These are phyloP conservation scores for Acrasis kona DNA, from an alignment of 78 protist genomes.

Conservation along the genomic window DNA sequence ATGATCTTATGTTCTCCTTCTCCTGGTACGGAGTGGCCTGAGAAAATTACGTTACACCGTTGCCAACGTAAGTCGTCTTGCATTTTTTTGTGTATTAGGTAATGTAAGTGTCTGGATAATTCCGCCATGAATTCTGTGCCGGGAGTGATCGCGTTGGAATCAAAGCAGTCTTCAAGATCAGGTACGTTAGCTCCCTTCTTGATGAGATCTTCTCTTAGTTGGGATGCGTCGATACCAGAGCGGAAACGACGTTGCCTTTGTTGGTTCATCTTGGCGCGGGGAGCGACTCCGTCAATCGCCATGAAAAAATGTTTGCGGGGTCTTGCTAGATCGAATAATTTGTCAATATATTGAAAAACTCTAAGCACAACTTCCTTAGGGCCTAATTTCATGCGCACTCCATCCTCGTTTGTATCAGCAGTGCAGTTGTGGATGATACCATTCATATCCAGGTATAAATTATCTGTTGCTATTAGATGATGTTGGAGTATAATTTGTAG, in stretches of 20 bases:
- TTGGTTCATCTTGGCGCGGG: constrained; percentile 96
- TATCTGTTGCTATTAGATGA: no score
- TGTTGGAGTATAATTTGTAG: no score
- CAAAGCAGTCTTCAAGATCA: constrained; percentile 58
- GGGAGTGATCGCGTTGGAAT: constrained; percentile 91
- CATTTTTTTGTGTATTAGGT: constrained; percentile 7
- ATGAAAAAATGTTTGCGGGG: constrained; percentile 76
- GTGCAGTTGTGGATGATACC: constrained; percentile 91
- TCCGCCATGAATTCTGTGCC: constrained; percentile 84
- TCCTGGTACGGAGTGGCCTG: constrained; percentile 69
- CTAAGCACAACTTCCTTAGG: constrained; percentile 57
- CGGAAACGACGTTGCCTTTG: constrained; percentile 47
- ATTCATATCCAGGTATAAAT: constrained; percentile 94
- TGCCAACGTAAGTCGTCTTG: neutral
- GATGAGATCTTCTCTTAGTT: neutral
- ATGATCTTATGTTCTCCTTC: constrained; percentile 97
- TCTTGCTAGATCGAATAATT: constrained; percentile 58
- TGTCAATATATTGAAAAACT: constrained; percentile 75
- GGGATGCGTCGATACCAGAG: neutral
- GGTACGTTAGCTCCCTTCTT: constrained; percentile 7
- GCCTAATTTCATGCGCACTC: constrained; percentile 6
- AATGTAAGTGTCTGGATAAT: constrained; percentile 12
- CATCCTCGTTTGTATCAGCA: constrained; percentile 54
- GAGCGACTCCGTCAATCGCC: constrained; percentile 94
- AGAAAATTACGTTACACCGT: constrained; percentile 33